Base-by-base conservation (phyloP, 2,329 filamentous ascomycete species). In the Cladosporium sp. region DNA sequence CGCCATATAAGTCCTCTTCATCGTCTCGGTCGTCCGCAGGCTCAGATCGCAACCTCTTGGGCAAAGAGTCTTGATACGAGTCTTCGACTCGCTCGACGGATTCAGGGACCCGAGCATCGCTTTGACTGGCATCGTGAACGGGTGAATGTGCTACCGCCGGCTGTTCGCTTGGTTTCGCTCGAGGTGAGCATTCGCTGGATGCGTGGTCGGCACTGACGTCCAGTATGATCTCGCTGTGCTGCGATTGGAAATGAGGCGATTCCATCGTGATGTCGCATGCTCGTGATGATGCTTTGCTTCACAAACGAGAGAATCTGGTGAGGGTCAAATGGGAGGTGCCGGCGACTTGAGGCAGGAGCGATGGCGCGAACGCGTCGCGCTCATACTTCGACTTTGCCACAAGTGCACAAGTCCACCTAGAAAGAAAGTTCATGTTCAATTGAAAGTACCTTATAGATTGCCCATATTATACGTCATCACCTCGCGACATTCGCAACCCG, bases 131-230 rank as follows among this genome's bases (percentile, higher is more conserved):
- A 5, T 34, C 11, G 30, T 25, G 19, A 38, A 22, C 59, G n/a
- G 47, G 47, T n/a, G 59, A 54, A 19, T 20, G 34, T 22, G 40
- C 51, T 19, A 55, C 39, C 11, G 15, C 28, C 5, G 22, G 19
- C 14, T n/a, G 3, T 9, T 11, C 25, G 11, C 30, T 17, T 4
- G 25, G 39, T 15, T 25, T 45, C 5, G 51, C 4, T 34, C 17
- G 25, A 36, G 60, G 22, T 20, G 19, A 8, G 52, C 60, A 43
- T 54, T 45, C 47, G 57, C 11, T 34, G 55, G 51, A 43, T 25
- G 51, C 36, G 61, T 60, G 19, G 17, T 58, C 47, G 28, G 64
- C 62, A 39, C 66, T 68, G 43, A 66, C 59, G 52, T 69, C 63
- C 9, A 69, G 61, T 9, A 60, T 20, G 12, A 59, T 49, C 28